Base-by-base conservation (phyloP, 176 grass and related monocot species). In the Oryza nivara region DNA sequence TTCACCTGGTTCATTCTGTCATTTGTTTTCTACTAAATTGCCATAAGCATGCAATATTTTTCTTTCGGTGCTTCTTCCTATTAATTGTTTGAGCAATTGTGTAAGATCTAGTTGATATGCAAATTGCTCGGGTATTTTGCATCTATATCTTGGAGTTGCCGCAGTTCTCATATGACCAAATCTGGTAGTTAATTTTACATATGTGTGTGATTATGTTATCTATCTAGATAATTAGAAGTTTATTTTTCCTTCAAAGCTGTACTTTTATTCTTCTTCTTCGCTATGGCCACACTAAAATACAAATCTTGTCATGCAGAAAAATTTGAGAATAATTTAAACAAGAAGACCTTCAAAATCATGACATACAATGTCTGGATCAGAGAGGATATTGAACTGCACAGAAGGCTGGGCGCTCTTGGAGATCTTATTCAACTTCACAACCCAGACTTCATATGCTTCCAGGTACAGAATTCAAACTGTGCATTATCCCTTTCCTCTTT, bases 301-400 rank as follows among this genome's bases (percentile, higher is more conserved):
- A n/a, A 72, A 79, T 86, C 4, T 71, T n/a, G 36, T 83, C 15
- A 17, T 36, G 56, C 73, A 93, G 89, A 67, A 68, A 73, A 68
- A 69, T 44, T 36, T 15, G 49, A 67, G 16, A 19, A 44, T 67
- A 46, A 58, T 84, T 79, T 82, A 48, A 70, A 80, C 38, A 88
- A 78, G 72, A 78, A 77, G 73, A 87, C 68, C 36, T 74, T 98
- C 46, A 93, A 89, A 88, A 83, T 98, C 43, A 89, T 98, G 87
- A 95, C 89, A 82, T 98, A 95, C 82, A 98, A 95, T 92, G 83
- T 98, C 43, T 98, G 96, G 93, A 93, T 98, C 60, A 81, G 89
- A 15, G 93, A 98, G 84, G 96, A 98, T 80, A 52, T 98, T 74
- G 96, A 98, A 84, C 81, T 98, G 64, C 11, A 0, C 4, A 91